Conservation (phyloP, 306 rosid genomes). For the Herpetospermum pedunculosum region DNA sequence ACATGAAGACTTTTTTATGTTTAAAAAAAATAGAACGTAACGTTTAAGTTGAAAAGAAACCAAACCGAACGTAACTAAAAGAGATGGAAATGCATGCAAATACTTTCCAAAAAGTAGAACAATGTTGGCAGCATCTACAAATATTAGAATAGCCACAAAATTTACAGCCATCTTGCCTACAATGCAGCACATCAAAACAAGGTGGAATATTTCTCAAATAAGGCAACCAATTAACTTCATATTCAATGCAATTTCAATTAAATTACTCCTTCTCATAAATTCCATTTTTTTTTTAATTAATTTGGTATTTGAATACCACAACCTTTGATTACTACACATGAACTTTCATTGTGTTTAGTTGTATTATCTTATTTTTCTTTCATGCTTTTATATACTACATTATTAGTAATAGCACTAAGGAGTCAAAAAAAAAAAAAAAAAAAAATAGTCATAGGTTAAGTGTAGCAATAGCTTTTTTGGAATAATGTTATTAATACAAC, state of each 20-base stretch:
- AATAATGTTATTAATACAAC: background rate
- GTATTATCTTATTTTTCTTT: background rate
- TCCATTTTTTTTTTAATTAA: background rate
- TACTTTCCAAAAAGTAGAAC: background rate
- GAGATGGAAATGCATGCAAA: background rate
- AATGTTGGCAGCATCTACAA: background rate
- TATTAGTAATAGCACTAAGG: no score
- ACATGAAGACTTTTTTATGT: background rate
- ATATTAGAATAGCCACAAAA: background rate
- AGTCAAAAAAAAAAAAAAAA: no score
- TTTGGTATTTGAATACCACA: background rate
- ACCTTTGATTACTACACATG: background rate
- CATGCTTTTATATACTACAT: background rate
- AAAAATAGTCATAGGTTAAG: no score
- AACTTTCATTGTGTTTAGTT: background rate
- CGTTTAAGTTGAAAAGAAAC: background rate
- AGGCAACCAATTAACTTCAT: background rate
- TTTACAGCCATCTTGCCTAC: background rate
- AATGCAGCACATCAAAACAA: background rate
- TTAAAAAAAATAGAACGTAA: background rate
- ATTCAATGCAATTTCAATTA: background rate
- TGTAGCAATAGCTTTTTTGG: background rate
- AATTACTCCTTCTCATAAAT: background rate
- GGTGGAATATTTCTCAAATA: background rate
- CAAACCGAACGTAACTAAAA: background rate